These are phyloP conservation scores for Penicillium bialowiezense DNA, from an alignment of 495 filamentous ascomycete genomes.

Conservation along the genomic window DNA sequence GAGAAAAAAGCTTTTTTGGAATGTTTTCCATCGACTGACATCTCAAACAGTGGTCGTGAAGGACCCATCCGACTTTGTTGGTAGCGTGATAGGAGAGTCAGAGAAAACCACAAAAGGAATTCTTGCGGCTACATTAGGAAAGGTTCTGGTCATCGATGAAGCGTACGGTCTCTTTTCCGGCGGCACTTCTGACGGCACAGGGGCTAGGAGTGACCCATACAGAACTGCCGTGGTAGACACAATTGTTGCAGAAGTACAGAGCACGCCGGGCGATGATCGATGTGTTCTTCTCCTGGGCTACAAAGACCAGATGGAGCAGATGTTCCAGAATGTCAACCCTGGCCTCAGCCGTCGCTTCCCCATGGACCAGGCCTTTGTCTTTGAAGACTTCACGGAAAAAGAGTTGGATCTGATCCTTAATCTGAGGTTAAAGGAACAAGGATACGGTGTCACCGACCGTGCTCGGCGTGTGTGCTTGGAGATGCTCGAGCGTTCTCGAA, in stretches of 20 bases:
- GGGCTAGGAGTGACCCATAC: slow-evolving; percentile 48
- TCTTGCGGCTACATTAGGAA: slow-evolving; percentile 61
- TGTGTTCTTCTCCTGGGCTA: slow-evolving; percentile 79
- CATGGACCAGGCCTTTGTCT: slow-evolving; percentile 59
- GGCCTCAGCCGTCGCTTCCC: slow-evolving; percentile 70
- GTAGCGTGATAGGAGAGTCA: slow-evolving; percentile 58
- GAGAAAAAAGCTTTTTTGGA: slow-evolving; percentile 1
- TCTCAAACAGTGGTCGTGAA: slow-evolving; percentile 56
- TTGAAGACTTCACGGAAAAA: slow-evolving; percentile 64
- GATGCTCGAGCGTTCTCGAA: slow-evolving; percentile 38
- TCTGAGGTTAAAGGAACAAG: slow-evolving; percentile 51
- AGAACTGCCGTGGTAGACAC: slow-evolving; percentile 70
- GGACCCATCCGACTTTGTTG: slow-evolving; percentile 73
- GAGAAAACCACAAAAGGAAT: slow-evolving; percentile 73
- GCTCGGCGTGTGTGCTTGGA: slow-evolving; percentile 40
- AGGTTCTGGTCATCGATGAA: slow-evolving; percentile 76
- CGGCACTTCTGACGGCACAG: slow-evolving; percentile 13
- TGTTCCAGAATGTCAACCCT: slow-evolving; percentile 81
- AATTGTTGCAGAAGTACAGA: slow-evolving; percentile 81
- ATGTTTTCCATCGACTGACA: background rate
- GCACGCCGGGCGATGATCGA: slow-evolving; percentile 70
- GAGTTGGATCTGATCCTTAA: slow-evolving; percentile 55
- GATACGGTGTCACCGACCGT: slow-evolving; percentile 37
- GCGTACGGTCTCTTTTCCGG: slow-evolving; percentile 57
- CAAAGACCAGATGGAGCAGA: slow-evolving; percentile 68